Base-by-base conservation (phyloP, 2,329 filamentous ascomycete genomes). In the Penicillium sp. region DNA sequence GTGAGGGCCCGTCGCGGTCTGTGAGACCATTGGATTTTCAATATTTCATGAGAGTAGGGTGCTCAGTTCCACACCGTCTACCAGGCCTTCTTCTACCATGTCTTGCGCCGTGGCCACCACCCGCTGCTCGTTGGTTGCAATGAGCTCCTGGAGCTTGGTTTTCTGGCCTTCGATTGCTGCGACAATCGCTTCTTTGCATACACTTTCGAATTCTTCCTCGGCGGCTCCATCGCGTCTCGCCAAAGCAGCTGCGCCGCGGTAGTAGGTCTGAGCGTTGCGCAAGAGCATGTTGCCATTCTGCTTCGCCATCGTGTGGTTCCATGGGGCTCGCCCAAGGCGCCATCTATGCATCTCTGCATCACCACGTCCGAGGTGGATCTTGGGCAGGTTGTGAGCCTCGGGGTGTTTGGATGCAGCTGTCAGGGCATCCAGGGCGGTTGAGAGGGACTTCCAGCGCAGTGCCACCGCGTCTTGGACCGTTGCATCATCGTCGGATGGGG, bases 211-310 rank as follows among this genome's bases (percentile, higher is more conserved):
- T 43, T 72, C 71, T 58, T 79, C 76, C 22, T 79, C 75, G 2
- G 46, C 56, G 7, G 75, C 72, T 13, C 77, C 79, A 38, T 75
- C 73, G 48, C 73, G 68, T 29, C 66, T 66, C 4, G 74, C 74
- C 7, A 76, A 58, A 34, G 72, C 73, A 36, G 73, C 72, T 11
- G 81, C 82, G 38, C 83, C 83, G 18, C 80, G 77, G 61, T 84
- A 86, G 62, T 83, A 86, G 5, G 79, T 83, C 57, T 80, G 78
- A 1, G 83, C 82, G 60, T 86, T 86, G 51, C 77, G 78, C 36
- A 83, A 65, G 11, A 86, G 69, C 2, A 76, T 80, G 5, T 70
- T 60, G 4, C 70, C 72, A 62, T 81, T 80, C 45, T 76, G 75
- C 24, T 71, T 65, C 4, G 79, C 76, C 45, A 76, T 61, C 4